Base-by-base conservation (phyloP, 768 basidiomycete genomes). In the Rubroboletus pulcherrimus region DNA sequence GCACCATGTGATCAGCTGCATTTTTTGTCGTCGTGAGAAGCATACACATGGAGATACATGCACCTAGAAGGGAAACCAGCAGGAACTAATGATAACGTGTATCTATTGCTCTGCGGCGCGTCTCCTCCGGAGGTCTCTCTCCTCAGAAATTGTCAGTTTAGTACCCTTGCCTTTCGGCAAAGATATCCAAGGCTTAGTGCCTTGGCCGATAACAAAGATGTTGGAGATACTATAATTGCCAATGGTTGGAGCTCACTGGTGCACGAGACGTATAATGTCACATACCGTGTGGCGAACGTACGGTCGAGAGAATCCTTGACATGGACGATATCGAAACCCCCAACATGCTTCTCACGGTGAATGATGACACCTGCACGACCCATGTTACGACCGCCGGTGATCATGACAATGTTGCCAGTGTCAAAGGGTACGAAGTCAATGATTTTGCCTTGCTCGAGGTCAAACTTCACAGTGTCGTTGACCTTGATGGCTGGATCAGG, bases 381-480 rank as follows among this genome's bases (percentile, higher is more conserved):
- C 93, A 98, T 98, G 87, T 98, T 99, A 73, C 96, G 93, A 60
- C 97, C 97, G 71, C 97, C 97, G 59, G 97, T 99, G 78, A 97
- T 84, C 82, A 96, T 92, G 74, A 91, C 93, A 61, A 96, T 85
- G 81, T 98, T 97, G 57, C 96, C 95, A 40, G 91, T 92, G 71
- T 98, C 97, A 73, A 98, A 99, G 75, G 93, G 90, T 73, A 96
- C 87, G 70, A 84, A 91, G 69, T 95, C 90, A 52, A 76, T 82
- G 73, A 99, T 94, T 81, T 98, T 97, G 77, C 83, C 82, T 76
- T 93, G 88, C 74, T 93, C 91, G 59, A 99, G 79, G 76, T 98
- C 97, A 72, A 89, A 98, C 76, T 93, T 97, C 75, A 98, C 85
- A 50, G 94, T 93, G 78, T 98, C 97, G 82, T 98, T 96, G 75